phyloP scores from a whole-genome alignment of 441 rosid genomes.

The Bocquillonia castaneifolia region DNA sequence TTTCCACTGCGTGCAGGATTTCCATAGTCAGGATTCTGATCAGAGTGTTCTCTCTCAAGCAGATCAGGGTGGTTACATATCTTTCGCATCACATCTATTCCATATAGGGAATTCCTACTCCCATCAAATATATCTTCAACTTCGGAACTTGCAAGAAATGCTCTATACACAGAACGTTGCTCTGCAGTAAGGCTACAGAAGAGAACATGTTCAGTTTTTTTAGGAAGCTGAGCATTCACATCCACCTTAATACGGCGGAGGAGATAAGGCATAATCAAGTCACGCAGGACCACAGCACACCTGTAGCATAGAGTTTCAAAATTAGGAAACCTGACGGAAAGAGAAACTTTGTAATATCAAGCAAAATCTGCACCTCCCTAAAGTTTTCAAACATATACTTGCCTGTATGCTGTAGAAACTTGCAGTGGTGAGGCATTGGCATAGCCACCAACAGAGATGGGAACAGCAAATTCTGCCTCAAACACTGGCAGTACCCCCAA shows the following conservation, averaged over 20 bases:
- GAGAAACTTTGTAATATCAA: neutral
- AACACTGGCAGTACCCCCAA: constrained; percentile 90
- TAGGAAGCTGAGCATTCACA: constrained; percentile 81
- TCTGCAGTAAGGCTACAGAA: constrained; percentile 88
- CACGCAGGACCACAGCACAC: constrained; percentile 96
- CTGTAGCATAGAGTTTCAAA: constrained; percentile 31
- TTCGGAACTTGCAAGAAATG: constrained; percentile 94
- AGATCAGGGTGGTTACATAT: constrained; percentile 98
- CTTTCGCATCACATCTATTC: constrained; percentile 98
- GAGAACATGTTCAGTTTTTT: constrained; percentile 89
- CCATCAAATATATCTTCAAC: constrained; percentile 88
- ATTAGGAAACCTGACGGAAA: neutral
- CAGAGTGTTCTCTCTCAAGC: constrained; percentile 86
- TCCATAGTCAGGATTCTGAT: constrained; percentile 75
- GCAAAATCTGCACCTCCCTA: constrained; percentile 14
- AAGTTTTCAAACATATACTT: constrained; percentile 21
- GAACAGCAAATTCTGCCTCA: constrained; percentile 94
- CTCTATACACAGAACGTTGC: constrained; percentile 80
- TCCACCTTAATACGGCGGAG: constrained; percentile 91
- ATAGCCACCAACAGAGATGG: constrained; percentile 94
- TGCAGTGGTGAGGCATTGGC: constrained; percentile 97
- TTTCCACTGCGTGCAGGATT: constrained; percentile 90
- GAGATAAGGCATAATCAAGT: constrained; percentile 94
- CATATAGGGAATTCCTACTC: constrained; percentile 71
- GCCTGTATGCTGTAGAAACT: constrained; percentile 98